Percentiles rank a stretch among this genome's conserved stretches.
Evolutionary conservation across 345 rosid genomes (phyloP).

Genomic region (Eucalyptus pauciflora): DNA sequence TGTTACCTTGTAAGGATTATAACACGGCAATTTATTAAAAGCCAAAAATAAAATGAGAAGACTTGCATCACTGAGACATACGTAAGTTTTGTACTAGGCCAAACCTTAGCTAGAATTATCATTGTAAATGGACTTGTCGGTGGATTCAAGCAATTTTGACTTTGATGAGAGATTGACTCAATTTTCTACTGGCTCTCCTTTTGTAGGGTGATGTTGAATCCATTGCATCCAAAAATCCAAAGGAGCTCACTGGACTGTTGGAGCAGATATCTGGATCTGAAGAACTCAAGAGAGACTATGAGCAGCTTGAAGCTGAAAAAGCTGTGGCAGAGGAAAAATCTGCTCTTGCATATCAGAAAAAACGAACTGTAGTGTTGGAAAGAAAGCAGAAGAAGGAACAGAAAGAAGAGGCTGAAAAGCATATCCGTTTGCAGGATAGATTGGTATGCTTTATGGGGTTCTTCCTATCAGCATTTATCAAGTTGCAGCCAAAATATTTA

Average conservation of each 20-base stretch:
- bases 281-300: constrained; percentile 87
- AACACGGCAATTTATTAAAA: background rate
- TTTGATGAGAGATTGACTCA: background rate
- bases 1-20: background rate
- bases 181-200: background rate
- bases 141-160: background rate
- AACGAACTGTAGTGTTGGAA: constrained; percentile 68
- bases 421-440: constrained; percentile 73
- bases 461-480: background rate
- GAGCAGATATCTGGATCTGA: constrained; percentile 98
- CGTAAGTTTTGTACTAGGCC: background rate
- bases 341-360: constrained; percentile 71
- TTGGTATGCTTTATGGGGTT: constrained; percentile 36
- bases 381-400: constrained; percentile 98
- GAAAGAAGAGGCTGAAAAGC: constrained; percentile 98
- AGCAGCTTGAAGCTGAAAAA: constrained; percentile 65
- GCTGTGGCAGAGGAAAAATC: constrained; percentile 82
- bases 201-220: constrained; percentile 96
- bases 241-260: constrained; percentile 78
- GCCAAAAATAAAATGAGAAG: background rate
- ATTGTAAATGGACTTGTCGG: background rate
- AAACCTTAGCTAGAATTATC: background rate
- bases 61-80: background rate
- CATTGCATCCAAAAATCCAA: constrained; percentile 92
- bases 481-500: background rate